These are phyloP conservation scores for Daedaleopsis nitida DNA, from an alignment of 768 basidiomycete genomes.

Conservation along the genomic window DNA sequence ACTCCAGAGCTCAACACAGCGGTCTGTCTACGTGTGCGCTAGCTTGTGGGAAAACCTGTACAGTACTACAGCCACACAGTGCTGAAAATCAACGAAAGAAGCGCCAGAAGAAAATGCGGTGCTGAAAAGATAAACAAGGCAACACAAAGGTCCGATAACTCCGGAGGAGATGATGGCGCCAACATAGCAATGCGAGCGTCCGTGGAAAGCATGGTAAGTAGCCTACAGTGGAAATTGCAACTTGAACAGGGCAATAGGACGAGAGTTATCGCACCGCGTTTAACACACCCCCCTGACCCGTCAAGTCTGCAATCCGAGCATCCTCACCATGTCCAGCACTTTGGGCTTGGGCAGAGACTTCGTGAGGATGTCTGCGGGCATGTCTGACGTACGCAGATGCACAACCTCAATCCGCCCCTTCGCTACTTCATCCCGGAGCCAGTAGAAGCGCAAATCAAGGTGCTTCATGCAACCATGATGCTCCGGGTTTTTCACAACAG, in stretches of 20 bases:
- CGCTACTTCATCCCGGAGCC: slow-evolving; percentile 31
- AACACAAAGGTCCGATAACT: no score
- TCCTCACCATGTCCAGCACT: background rate
- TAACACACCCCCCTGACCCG: background rate
- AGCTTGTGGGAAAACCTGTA: no score
- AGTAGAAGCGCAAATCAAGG: slow-evolving; percentile 40
- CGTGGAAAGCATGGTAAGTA: background rate
- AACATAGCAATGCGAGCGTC: no score
- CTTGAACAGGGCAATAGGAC: background rate
- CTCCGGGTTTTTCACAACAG: slow-evolving; percentile 29
- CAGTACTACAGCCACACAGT: no score
- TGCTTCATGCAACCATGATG: slow-evolving; percentile 37
- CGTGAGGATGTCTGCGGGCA: slow-evolving; percentile 38
- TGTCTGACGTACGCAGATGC: slow-evolving; percentile 28
- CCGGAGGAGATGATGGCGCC: no score
- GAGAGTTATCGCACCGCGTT: background rate
- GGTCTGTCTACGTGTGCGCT: no score
- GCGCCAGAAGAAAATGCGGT: no score
- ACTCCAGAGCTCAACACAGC: slow-evolving; percentile 8
- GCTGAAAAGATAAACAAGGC: no score
- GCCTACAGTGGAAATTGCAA: background rate
- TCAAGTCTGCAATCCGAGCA: background rate
- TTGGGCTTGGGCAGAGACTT: slow-evolving; percentile 28
- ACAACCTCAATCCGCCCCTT: slow-evolving; percentile 1
- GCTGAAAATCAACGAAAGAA: no score